Percentiles rank a stretch among this genome's conserved stretches.
phyloP scores from a whole-genome alignment of 192 early-diverging fungal genomes.

The Coemansia erecta region DNA sequence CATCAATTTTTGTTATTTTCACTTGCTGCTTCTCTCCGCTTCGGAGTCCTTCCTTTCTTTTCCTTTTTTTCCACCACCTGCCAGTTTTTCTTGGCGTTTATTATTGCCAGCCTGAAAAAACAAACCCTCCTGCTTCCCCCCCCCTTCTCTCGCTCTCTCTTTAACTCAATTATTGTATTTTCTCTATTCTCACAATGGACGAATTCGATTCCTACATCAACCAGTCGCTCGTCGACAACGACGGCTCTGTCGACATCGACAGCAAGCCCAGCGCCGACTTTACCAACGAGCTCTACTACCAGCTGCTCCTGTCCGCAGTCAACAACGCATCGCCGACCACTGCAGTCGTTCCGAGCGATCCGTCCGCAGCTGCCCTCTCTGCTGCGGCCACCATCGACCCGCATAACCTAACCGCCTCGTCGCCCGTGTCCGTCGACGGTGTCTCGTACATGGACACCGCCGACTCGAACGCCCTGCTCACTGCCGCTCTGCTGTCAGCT shows the following conservation, averaged over 20 bases:
- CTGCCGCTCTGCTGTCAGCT: constrained; percentile 21
- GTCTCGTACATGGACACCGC: constrained; percentile 3
- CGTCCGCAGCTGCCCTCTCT: constrained; percentile 12
- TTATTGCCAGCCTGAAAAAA: too few relatives aligned
- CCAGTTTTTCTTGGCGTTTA: too few relatives aligned
- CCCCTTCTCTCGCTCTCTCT: neutral
- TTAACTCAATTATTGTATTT: constrained; percentile 5
- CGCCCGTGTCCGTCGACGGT: neutral
- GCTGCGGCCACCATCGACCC: constrained; percentile 31
- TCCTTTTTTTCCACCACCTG: too few relatives aligned
- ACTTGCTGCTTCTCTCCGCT: too few relatives aligned
- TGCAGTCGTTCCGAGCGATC: neutral
- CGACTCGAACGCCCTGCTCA: constrained; percentile 15
- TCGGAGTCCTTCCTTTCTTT: too few relatives aligned
- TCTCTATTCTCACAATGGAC: constrained; percentile 12
- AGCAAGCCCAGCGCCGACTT: constrained; percentile 2
- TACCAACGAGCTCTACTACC: constrained; percentile 32
- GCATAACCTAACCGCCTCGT: constrained; percentile 19
- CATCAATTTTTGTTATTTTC: too few relatives aligned
- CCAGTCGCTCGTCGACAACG: constrained; percentile 41
- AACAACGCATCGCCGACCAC: neutral
- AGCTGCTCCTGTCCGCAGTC: constrained; percentile 33
- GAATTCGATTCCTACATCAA: constrained; percentile 39
- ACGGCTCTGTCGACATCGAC: neutral
- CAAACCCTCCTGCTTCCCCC: neutral